These are phyloP conservation scores for Pseudonitzschia pungens DNA, from an alignment of 108 stramenopile genomes.

Conservation along the genomic window DNA sequence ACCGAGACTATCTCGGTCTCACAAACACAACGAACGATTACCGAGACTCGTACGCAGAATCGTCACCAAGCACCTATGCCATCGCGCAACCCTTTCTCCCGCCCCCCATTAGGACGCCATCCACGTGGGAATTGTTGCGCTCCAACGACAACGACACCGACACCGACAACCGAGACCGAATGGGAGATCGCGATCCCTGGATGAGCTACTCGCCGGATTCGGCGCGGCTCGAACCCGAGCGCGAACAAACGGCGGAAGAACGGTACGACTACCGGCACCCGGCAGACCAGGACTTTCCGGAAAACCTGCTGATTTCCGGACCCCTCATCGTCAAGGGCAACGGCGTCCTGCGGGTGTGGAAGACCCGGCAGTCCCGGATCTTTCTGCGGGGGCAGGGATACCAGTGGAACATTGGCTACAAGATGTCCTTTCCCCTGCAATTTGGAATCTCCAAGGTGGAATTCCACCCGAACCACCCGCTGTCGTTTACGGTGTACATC, in stretches of 20 bases:
- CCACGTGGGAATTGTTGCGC: conserved; percentile 29
- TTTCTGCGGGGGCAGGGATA: conserved; percentile 24
- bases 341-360: conserved; percentile 40
- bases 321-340: conserved; percentile 28
- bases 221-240: not conserved
- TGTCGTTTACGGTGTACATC: conserved; percentile 39
- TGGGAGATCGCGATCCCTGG: not conserved
- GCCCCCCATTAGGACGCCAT: conserved; percentile 14
- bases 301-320: conserved; percentile 20
- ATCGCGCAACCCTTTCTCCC: conserved; percentile 3
- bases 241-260: not conserved
- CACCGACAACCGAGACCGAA: not conserved
- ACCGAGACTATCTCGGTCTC: not conserved
- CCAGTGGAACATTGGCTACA: conserved; percentile 31
- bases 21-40: not conserved
- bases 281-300: not conserved
- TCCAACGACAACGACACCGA: not conserved
- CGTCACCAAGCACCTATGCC: conserved; percentile 3
- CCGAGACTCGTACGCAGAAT: not conserved
- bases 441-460: conserved; percentile 40
- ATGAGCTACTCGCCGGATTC: not conserved
- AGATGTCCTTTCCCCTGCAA: conserved; percentile 28
- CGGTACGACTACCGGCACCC: not conserved
- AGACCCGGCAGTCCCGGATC: conserved; percentile 18
- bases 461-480: conserved; percentile 40